Evolutionary conservation across 139 green algal species (phyloP), one percentile per base, ranked within the genome.

Genomic region (Asterochloris sp.): DNA sequence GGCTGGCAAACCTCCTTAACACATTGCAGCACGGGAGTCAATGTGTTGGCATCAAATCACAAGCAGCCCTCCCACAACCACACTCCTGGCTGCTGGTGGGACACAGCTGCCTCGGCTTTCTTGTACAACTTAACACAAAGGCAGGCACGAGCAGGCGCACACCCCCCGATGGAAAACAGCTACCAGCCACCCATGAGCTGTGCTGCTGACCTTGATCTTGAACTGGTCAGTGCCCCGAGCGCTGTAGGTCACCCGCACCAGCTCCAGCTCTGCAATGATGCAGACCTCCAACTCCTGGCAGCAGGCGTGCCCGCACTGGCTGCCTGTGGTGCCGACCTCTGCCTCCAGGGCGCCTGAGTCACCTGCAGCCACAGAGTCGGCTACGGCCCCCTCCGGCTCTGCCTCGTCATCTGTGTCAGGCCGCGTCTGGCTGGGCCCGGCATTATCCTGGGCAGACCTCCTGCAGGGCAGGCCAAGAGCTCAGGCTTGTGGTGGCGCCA

Each of bases 221-320:
- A 92, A 94, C 73, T 93, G 82, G 80, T 92, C 88, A 28, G 63
- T 71, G n/a, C 75, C 74, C 21, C 76, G 47, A 13, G 69, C 78
- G 69, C 82, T 21, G 69, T 93, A 93, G 15, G 69, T 84, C 16
- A 62, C 69, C 11, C 86, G 85, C 29, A 91, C 73, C 1, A 74
- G 73, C 28, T 86, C 54, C 79, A 93, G 82, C 69, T 88, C 69
- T 1, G 77, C 68, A 4, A 94, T 68, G 47, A 95, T 79, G 84
- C 91, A 94, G 62, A 89, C 89, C 8, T 73, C 68, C 67, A 85
- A 83, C 14, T 54, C 60, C 17, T 61, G 60, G 80, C 91, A 94
- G 17, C 82, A 87, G 6, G 38, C 62, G 78, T 94, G 91, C 0
- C 11, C 23, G 73, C 91, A 94, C 38, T 89, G 47, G 60, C 60